Conservation (phyloP, 495 filamentous ascomycete genomes). For the Apodospora peruviana region DNA sequence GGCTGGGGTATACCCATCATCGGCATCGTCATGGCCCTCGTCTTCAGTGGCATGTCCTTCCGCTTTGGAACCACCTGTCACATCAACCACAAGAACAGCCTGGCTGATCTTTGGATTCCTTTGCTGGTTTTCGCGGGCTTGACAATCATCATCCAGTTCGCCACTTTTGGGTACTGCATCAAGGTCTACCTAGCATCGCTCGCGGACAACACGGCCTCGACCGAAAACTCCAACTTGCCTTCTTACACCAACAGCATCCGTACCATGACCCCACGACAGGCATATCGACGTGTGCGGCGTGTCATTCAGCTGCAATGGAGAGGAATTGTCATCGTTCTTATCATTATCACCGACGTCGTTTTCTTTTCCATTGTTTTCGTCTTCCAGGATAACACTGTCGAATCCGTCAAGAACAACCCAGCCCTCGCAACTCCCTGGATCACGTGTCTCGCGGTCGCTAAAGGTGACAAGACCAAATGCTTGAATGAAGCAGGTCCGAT, state of each 20-base stretch:
- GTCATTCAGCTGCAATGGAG: conserved; percentile 95
- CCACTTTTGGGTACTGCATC: conserved; percentile 88
- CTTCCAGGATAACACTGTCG: conserved; percentile 66
- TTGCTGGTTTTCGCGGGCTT: conserved; percentile 72
- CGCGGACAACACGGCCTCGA: conserved; percentile 62
- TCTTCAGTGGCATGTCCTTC: conserved; percentile 88
- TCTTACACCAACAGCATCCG: conserved; percentile 75
- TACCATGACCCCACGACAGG: conserved; percentile 79
- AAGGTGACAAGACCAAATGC: conserved; percentile 62
- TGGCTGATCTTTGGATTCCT: conserved; percentile 87
- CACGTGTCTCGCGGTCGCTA: conserved; percentile 55
- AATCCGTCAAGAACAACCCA: conserved; percentile 48
- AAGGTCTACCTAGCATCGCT: conserved; percentile 87
- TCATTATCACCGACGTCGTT: conserved; percentile 84
- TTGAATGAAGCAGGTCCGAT: conserved; percentile 48
- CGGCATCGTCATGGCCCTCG: conserved; percentile 65
- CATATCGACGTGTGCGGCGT: conserved; percentile 76
- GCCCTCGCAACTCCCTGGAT: conserved; percentile 57
- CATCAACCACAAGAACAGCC: conserved; percentile 77
- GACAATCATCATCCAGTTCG: conserved; percentile 74
- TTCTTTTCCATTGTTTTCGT: conserved; percentile 91
- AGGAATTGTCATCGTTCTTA: conserved; percentile 75
- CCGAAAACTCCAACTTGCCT: conserved; percentile 65
- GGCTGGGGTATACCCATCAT: conserved; percentile 81
- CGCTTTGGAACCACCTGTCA: conserved; percentile 88